Percentiles rank a stretch among this genome's conserved stretches.
phyloP scores from a whole-genome alignment of 148 eudicot species.

The Fagopyrum tataricum region DNA sequence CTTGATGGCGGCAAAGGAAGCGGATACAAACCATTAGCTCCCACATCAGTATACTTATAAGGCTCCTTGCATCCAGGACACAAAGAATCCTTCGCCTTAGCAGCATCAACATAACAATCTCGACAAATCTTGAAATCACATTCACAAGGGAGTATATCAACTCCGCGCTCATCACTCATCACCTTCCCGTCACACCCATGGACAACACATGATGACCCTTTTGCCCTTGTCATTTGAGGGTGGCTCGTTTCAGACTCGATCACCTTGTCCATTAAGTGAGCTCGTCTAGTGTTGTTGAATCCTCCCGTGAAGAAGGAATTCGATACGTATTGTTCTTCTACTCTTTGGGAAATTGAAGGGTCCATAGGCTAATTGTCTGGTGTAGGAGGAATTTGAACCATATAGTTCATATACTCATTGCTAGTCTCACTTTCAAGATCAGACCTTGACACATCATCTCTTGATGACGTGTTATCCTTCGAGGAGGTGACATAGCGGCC shows the following conservation, averaged over 20 bases:
- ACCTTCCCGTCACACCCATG: conserved; percentile 92
- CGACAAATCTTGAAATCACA: conserved; percentile 94
- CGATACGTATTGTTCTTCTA: conserved; percentile 93
- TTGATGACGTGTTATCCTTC: conserved; percentile 23
- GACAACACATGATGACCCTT: conserved; percentile 76
- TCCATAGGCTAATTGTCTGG: conserved; percentile 96
- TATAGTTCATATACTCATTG: conserved; percentile 52
- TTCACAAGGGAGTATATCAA: conserved; percentile 87
- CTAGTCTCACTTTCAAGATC: conserved; percentile 76
- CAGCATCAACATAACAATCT: conserved; percentile 81
- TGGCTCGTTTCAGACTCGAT: conserved; percentile 75
- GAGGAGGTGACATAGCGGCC: conserved; percentile 82
- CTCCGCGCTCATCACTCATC: conserved; percentile 84
- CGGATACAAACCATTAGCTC: conserved; percentile 19
- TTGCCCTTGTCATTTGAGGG: conserved; percentile 95
- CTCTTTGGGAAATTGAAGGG: conserved; percentile 66
- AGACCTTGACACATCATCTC: conserved; percentile 31
- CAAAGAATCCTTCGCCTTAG: conserved; percentile 63
- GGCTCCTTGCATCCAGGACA: conserved; percentile 94
- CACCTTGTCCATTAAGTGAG: conserved; percentile 95
- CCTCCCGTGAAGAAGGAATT: conserved; percentile 88
- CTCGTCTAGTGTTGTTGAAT: conserved; percentile 70
- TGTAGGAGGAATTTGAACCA: conserved; percentile 86
- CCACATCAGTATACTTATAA: conserved; percentile 64
- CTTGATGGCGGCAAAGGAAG: conserved; percentile 58